These are phyloP conservation scores for Solanum corneliomulleri DNA, from an alignment of 257 asterid species.

Conservation along the genomic window DNA sequence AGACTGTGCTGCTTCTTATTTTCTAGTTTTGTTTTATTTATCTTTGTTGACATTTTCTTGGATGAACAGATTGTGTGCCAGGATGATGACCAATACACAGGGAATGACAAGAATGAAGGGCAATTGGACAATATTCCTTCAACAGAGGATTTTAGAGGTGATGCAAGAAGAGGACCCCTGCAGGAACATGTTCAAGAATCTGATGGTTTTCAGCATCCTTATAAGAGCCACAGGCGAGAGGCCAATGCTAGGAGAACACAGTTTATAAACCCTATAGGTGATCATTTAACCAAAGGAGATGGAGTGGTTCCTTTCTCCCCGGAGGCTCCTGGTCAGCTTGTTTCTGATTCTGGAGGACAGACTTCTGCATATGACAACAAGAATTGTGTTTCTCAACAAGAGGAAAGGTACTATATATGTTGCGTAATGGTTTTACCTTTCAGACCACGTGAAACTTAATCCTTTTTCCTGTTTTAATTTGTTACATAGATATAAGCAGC, in stretches of 20 bases:
- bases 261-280: conserved; percentile 12
- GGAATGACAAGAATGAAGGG: conserved; percentile 24
- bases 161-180: conserved; percentile 37
- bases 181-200: conserved; percentile 31
- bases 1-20: background rate
- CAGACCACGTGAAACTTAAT: background rate
- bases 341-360: conserved; percentile 24
- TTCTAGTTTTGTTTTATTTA: background rate
- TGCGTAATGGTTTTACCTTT: background rate
- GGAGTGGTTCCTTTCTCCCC: conserved; percentile 19
- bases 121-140: conserved; percentile 35
- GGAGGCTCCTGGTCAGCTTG: conserved; percentile 15
- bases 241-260: conserved; percentile 30
- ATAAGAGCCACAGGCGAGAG: conserved; percentile 39
- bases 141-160: conserved; percentile 26
- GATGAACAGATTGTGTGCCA: conserved; percentile 65
- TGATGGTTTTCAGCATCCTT: conserved; percentile 26
- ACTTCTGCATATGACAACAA: conserved; percentile 10
- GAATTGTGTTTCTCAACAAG: conserved; percentile 28
- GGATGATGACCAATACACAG: conserved; percentile 24
- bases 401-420: conserved; percentile 44
- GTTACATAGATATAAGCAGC: background rate
- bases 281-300: conserved; percentile 28
- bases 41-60: background rate
- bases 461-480: background rate